These are phyloP conservation scores for Kodamaea jinghongensis DNA, from an alignment of 805 yeast genomes.

Conservation along the genomic window DNA sequence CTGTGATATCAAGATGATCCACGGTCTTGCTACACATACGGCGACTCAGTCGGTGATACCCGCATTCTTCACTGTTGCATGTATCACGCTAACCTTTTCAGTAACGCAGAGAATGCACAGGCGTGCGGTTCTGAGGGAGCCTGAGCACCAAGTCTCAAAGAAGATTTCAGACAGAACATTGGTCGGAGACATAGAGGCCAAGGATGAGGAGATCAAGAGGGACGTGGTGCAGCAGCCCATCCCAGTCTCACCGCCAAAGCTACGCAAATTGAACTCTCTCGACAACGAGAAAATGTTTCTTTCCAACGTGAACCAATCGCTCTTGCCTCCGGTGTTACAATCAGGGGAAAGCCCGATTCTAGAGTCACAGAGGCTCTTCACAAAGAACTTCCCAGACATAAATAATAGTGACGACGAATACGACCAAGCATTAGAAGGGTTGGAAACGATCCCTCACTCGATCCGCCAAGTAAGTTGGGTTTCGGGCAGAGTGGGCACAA, in stretches of 20 bases:
- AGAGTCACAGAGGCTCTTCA: slow-evolving; percentile 18
- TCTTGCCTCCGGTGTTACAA: slow-evolving; percentile 34
- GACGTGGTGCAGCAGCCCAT: background rate
- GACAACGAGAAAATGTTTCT: slow-evolving; percentile 29
- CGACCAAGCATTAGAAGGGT: slow-evolving; percentile 19
- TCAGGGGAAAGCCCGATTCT: slow-evolving; percentile 32
- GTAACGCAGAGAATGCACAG: background rate
- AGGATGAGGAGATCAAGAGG: background rate
- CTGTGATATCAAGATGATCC: too few species aligned
- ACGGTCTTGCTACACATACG: too few species aligned
- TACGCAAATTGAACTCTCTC: slow-evolving; percentile 9
- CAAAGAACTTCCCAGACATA: slow-evolving; percentile 1
- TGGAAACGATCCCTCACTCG: slow-evolving; percentile 27
- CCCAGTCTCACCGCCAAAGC: too few species aligned
- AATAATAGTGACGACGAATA: slow-evolving; percentile 16
- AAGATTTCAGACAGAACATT: slow-evolving; percentile 13
- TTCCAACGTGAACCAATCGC: slow-evolving; percentile 26
- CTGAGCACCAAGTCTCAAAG: slow-evolving; percentile 6
- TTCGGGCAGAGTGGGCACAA: slow-evolving; percentile 13
- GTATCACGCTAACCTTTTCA: too few species aligned
- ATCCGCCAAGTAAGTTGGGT: slow-evolving; percentile 9
- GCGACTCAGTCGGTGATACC: too few species aligned
- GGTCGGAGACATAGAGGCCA: background rate
- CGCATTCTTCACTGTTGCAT: too few species aligned
- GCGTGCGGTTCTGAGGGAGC: background rate